Evolutionary conservation across 495 filamentous ascomycete species (phyloP), one percentile per base, ranked within the genome.

Genomic region (Sphaerosporella brunnea): DNA sequence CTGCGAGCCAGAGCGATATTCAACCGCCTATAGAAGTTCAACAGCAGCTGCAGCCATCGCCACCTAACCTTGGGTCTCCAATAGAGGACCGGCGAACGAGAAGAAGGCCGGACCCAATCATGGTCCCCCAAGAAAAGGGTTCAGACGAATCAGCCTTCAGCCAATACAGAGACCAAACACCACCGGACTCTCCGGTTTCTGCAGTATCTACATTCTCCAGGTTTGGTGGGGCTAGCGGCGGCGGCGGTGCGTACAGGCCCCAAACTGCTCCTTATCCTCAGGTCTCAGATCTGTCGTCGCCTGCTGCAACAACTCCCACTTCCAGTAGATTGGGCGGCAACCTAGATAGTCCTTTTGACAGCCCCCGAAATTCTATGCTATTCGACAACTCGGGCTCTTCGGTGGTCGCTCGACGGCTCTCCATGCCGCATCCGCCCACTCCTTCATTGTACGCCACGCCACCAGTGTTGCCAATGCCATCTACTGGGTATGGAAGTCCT

Each of bases 141-240:
- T 49, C 48, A 13, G 49, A 20, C 26, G 52, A 37, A n/a, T 44
- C 53, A 41, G 23, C 55, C 4, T 61, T 61, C 28, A 53, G 50
- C 26, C 47, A 49, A 32, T 61, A 61, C 45, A 49, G 58, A 34
- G 46, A 44, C 35, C 61, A 55, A n/a, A 61, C 58, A 3, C 58
- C 58, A 35, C 58, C 58, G 7, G 57, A 61, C 21, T 60, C 58
- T 0, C 58, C 58, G 11, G 50, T 52, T 36, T 61, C 58, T 2
- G 51, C 54, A 26, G 47, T 51, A 13, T 48, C 45, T 7, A 34
- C 19, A 11, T 39, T 25, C 19, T 47, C 44, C 24, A 45, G 50
- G 47, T 51, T 50, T 20, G 53, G n/a, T n/a, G n/a, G n/a, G n/a
- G n/a, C n/a, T n/a, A n/a, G n/a, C n/a, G n/a, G 55, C 30, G 38